A percentile compares a stretch with the other conserved stretches of the same genome.
phyloP scores from a whole-genome alignment of 805 yeast genomes.

The Clavispora carvajalis region DNA sequence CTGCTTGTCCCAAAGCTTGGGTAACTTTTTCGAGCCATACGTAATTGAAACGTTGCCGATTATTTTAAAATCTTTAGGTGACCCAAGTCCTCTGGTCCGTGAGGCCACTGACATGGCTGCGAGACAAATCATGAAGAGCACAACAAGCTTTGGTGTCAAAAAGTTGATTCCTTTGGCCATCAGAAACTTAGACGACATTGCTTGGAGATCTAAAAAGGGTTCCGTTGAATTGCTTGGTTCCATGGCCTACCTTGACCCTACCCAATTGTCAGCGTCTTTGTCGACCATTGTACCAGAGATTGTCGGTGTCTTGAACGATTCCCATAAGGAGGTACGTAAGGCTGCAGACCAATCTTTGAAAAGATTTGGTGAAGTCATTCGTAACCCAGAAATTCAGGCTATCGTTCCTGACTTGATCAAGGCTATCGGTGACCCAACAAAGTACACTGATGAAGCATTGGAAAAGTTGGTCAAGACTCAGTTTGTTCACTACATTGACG shows the following conservation, averaged over 20 bases:
- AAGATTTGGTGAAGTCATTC: constrained; percentile 92
- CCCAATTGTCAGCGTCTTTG: constrained; percentile 84
- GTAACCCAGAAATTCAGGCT: constrained; percentile 95
- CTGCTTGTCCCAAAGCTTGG: constrained; percentile 72
- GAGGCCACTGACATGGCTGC: constrained; percentile 86
- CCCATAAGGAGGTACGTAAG: constrained; percentile 94
- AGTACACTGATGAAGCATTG: constrained; percentile 79
- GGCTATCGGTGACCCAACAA: constrained; percentile 96
- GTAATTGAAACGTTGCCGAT: constrained; percentile 84
- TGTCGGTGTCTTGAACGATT: constrained; percentile 88
- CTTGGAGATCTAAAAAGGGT: constrained; percentile 97
- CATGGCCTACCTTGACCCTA: constrained; percentile 96
- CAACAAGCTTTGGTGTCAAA: constrained; percentile 89
- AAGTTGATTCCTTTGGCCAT: constrained; percentile 88
- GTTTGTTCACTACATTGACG: constrained; percentile 96
- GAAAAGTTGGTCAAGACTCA: constrained; percentile 84
- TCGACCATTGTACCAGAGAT: constrained; percentile 93
- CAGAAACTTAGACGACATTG: constrained; percentile 75
- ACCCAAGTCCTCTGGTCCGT: constrained; percentile 77
- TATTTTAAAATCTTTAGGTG: constrained; percentile 79
- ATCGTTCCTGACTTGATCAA: constrained; percentile 80
- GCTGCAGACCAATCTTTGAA: constrained; percentile 89
- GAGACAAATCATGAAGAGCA: constrained; percentile 78
- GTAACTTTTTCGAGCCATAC: constrained; percentile 85
- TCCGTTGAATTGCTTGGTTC: constrained; percentile 94